These are phyloP conservation scores for Stromatinia cepivora DNA, from an alignment of 2,329 filamentous ascomycete genomes.

Conservation along the genomic window DNA sequence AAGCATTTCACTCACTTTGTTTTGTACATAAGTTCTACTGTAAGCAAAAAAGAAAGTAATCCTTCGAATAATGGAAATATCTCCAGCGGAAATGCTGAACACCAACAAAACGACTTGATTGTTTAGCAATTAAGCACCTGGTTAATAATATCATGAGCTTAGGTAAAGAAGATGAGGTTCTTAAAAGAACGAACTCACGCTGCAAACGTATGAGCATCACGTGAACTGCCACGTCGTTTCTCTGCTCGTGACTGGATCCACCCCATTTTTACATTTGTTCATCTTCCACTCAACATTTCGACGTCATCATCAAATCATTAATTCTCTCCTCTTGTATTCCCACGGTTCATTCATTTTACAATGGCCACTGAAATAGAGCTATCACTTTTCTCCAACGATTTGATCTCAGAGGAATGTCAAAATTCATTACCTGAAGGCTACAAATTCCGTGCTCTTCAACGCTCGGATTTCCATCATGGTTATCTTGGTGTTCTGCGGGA, in stretches of 20 bases:
- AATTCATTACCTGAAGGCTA: conserved; percentile 15
- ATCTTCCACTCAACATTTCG: background rate
- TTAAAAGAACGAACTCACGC: background rate
- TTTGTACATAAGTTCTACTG: background rate
- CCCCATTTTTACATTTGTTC: conserved; percentile 4
- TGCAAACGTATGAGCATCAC: background rate
- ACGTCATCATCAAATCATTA: background rate
- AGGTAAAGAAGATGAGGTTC: background rate
- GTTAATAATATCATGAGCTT: too few species aligned
- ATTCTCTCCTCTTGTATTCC: background rate
- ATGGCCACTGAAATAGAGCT: conserved; percentile 2
- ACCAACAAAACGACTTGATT: background rate
- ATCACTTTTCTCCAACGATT: conserved; percentile 9
- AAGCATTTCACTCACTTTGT: background rate
- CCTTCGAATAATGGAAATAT: background rate
- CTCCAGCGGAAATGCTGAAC: background rate
- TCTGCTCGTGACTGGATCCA: conserved; percentile 2
- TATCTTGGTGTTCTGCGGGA: conserved; percentile 19
- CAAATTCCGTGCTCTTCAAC: conserved; percentile 21
- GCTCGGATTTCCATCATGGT: conserved; percentile 15
- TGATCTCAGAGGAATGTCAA: conserved; percentile 17
- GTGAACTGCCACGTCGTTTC: conserved; percentile 13
- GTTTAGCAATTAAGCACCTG: too few species aligned
- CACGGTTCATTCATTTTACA: background rate
- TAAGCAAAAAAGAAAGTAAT: conserved; percentile 6